Conservation (phyloP, 2,329 filamentous ascomycete species). For the Pseudocercospora cruenta region DNA sequence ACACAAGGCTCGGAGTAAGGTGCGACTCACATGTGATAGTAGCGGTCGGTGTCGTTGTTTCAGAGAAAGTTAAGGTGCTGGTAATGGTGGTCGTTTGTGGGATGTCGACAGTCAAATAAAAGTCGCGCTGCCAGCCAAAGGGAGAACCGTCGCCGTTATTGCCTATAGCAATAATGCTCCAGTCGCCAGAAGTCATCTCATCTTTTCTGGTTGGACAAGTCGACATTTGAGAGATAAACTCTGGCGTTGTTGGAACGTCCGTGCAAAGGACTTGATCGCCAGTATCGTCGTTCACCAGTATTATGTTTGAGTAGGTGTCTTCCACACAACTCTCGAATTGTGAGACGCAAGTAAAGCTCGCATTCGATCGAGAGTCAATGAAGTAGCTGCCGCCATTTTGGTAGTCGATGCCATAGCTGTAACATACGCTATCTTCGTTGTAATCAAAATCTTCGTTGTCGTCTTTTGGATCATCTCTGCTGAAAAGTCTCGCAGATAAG, state of each 20-base stretch:
- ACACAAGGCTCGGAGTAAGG: no score
- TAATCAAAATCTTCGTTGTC: constrained; percentile 15
- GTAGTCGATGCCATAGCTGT: constrained; percentile 45
- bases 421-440: constrained; percentile 26
- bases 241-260: constrained; percentile 45
- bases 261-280: constrained; percentile 42
- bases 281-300: constrained; percentile 44
- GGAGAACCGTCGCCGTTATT: constrained; percentile 50
- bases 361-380: constrained; percentile 48
- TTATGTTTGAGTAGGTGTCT: constrained; percentile 46
- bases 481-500: background rate
- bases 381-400: constrained; percentile 50
- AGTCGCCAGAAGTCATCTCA: constrained; percentile 49
- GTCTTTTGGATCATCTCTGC: constrained; percentile 7
- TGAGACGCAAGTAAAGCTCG: constrained; percentile 49
- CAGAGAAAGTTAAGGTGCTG: constrained; percentile 23
- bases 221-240: constrained; percentile 44
- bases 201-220: constrained; percentile 49
- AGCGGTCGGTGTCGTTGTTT: constrained; percentile 22
- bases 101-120: constrained; percentile 41
- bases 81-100: constrained; percentile 28
- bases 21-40: constrained; percentile 19
- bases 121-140: constrained; percentile 51
- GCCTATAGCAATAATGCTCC: constrained; percentile 48
- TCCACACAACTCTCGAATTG: constrained; percentile 50